Evolutionary conservation across 306 rosid species (phyloP).

Genomic region (Cucurbita maxima): DNA sequence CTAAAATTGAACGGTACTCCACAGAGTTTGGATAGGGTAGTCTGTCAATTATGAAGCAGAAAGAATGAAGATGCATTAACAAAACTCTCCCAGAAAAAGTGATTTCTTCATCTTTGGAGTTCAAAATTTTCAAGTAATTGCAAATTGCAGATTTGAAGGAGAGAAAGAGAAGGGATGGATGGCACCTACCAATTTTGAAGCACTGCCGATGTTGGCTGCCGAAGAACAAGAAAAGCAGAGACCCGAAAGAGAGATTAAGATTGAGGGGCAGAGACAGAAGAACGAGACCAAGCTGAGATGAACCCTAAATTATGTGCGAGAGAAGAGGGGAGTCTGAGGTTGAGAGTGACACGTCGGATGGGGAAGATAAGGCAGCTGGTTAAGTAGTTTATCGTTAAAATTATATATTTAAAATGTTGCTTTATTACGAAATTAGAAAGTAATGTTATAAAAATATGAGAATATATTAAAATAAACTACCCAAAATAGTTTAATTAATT

Average conservation of each 20-base stretch:
- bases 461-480: no score
- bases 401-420: no score
- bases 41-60: not conserved
- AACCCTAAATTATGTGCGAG: not conserved
- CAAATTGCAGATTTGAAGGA: not conserved
- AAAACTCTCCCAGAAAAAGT: not conserved
- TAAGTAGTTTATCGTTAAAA: no score
- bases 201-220: not conserved
- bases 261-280: not conserved
- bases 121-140: not conserved
- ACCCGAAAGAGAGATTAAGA: not conserved
- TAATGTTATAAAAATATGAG: no score
- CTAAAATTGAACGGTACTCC: not conserved
- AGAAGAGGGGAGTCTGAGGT: not conserved
- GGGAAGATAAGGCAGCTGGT: no score
- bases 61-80: not conserved
- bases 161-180: not conserved
- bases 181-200: not conserved
- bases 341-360: not conserved
- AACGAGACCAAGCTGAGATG: not conserved
- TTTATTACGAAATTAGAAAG: no score
- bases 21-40: no score
- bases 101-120: no score
- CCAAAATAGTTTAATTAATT: no score
- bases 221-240: not conserved